phyloP scores from a whole-genome alignment of 106 monocot species.

The Alisma plantagoaquatica region DNA sequence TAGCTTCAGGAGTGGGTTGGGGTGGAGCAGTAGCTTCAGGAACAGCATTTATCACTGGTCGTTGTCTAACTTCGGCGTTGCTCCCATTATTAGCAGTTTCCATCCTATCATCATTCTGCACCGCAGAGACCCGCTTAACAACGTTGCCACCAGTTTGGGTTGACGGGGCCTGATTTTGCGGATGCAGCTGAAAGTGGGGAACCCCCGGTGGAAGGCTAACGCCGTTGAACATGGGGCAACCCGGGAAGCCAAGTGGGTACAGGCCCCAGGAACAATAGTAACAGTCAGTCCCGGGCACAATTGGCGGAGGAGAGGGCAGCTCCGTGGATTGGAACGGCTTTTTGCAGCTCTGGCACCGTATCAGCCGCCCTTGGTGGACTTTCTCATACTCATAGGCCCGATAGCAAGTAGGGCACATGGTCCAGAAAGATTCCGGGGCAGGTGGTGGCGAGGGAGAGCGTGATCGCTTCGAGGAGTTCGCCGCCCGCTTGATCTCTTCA shows the following conservation, averaged over 20 bases:
- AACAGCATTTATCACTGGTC: too few species aligned
- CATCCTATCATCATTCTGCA: too few species aligned
- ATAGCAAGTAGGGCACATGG: constrained; percentile 49
- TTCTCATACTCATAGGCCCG: constrained; percentile 47
- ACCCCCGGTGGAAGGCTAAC: constrained; percentile 11
- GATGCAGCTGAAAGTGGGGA: not conserved
- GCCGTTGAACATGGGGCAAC: constrained; percentile 10
- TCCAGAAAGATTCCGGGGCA: constrained; percentile 42
- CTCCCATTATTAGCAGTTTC: too few species aligned
- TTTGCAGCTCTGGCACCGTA: constrained; percentile 43
- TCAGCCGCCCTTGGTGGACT: constrained; percentile 14
- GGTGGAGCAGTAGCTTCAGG: too few species aligned
- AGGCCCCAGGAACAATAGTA: constrained; percentile 83
- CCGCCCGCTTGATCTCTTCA: constrained; percentile 20
- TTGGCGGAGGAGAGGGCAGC: constrained; percentile 33
- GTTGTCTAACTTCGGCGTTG: too few species aligned
- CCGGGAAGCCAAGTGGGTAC: constrained; percentile 61
- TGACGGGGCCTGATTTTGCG: too few species aligned
- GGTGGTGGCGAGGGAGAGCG: not conserved
- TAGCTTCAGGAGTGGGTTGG: too few species aligned
- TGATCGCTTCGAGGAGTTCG: not conserved
- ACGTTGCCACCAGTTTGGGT: too few species aligned
- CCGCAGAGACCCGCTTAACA: too few species aligned
- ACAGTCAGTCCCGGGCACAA: constrained; percentile 57
- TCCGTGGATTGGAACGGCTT: constrained; percentile 33